A percentile compares a stretch with the other conserved stretches of the same genome.
Conservation (phyloP, 768 basidiomycete species). For the Chalciporus chontae region DNA sequence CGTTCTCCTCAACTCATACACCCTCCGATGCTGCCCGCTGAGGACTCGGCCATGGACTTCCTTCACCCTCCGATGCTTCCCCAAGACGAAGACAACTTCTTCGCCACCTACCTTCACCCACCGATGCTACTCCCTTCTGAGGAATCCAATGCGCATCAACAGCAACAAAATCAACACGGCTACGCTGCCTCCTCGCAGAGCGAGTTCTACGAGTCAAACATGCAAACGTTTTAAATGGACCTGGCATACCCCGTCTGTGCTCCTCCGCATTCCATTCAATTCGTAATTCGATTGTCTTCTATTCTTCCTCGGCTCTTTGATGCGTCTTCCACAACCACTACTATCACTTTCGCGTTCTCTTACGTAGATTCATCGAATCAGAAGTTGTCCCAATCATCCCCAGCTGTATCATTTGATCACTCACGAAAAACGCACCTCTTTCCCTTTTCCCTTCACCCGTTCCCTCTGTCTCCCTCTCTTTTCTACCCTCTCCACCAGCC, state of each 20-base stretch:
- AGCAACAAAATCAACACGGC: constrained; percentile 19
- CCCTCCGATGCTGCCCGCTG: constrained; percentile 64
- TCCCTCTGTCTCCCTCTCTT: not conserved
- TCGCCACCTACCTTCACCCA: constrained; percentile 51
- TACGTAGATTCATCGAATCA: not conserved
- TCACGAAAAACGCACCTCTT: constrained; percentile 1
- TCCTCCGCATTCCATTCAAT: not conserved
- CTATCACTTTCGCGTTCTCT: not conserved
- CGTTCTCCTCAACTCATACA: constrained; percentile 59
- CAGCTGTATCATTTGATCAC: not conserved
- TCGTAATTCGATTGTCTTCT: not conserved
- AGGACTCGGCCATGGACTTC: constrained; percentile 71
- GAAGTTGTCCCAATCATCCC: not conserved
- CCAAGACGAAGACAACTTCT: constrained; percentile 64
- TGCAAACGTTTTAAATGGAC: constrained; percentile 31
- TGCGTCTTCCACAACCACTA: not conserved
- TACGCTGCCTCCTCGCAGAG: constrained; percentile 17
- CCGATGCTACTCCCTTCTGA: constrained; percentile 49
- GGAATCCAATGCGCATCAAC: constrained; percentile 23
- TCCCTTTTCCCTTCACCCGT: not conserved
- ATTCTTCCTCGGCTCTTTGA: not conserved
- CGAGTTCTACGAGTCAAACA: constrained; percentile 35
- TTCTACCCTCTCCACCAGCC: constrained; percentile 11
- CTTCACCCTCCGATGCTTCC: constrained; percentile 59
- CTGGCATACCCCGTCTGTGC: not conserved